Evolutionary conservation across 345 rosid genomes (phyloP), one percentile per base, ranked within the genome.

Genomic region (Aquilaria yunnanensis): DNA sequence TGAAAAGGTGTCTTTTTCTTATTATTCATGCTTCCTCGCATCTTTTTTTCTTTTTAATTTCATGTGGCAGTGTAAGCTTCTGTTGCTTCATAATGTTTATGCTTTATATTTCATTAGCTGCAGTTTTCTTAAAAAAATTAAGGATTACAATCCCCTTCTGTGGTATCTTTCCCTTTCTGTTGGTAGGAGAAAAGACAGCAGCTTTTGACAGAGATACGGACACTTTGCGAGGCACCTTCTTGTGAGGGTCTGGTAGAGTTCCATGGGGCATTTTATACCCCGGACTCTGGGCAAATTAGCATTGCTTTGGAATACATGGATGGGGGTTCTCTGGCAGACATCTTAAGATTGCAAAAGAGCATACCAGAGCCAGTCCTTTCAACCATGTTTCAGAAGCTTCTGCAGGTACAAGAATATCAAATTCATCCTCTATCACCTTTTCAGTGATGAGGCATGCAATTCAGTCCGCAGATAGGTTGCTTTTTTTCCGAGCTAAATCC

Each of bases 221-320:
- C 92, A 14, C 70, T 93, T 53, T 93, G 98, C 41, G 98, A 93
- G 77, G 96, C 97, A 68, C 96, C 98, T 70, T 85, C 85, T 78
- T 78, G 76, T 60, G 90, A 81, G 76, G 97, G 94, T 70, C 96
- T 93, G 13, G 98, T 93, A 66, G 96, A 93, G 61, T 93, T 90
- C 80, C 94, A 90, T 49, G 96, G 98, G 41, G 98, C 98, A 51
- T 93, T 87, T 74, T 93, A 93, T 72, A 79, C 85, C 74, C 96
- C 98, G 0, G 96, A 88, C 63, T 86, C 97, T 0, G 97, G 98
- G 64, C 96, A 90, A 77, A 93, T 93, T 69, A 93, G 94, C 78
- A 90, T 90, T 71, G 98, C 98, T 63, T 86, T 90, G 67, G 98
- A 93, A 73, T 93, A 88, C 68, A 90, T 93, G 98, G 86, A 90